Base-by-base conservation (phyloP, 2,329 filamentous ascomycete species). In the Penicillium brevicompactum region DNA sequence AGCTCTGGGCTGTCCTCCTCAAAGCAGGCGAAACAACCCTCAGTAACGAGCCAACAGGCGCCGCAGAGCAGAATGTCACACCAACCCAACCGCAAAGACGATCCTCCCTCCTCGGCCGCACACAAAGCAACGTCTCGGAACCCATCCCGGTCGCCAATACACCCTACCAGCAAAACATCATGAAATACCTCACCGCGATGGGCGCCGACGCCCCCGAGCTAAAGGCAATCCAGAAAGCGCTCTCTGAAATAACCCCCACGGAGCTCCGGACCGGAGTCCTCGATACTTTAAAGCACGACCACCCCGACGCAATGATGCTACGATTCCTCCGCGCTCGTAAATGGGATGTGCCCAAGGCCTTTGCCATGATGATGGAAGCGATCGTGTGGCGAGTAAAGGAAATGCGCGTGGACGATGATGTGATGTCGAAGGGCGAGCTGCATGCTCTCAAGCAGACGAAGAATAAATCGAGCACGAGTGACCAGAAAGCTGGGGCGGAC, bases 311-410 rank as follows among this genome's bases (percentile, higher is more conserved):
- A 1, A 78, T 95, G 27, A 77, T 92, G 16, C 77, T 96, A 48
- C 86, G 91, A 38, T 96, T 94, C 71, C 78, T 96, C 48, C 82
- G 91, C 46, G 91, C 91, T 21, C 82, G 91, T 41, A 95, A 95
- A 74, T 97, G 93, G 93, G 91, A 97, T 67, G 87, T 96, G 4
- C 87, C 94, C 43, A 91, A 90, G 71, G 92, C 93, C 1, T 82
- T 97, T 31, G 83, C 94, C 59, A 97, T 97, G 93, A 80, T 96
- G 74, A 82, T 97, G 43, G 89, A 90, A 2, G 93, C 93, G 0
- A 89, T 97, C 83, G 87, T 90, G 71, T 97, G 93, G 93, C 85
- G 93, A 54, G 77, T 85, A 34, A 82, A 84, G 31, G 89, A 94
- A 57, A 88, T 92, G 82, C 85, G 89, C 60, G 90, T 97, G 14